Percentiles rank a stretch among this genome's conserved stretches.
Conservation (phyloP, 805 yeast genomes). For the Metschnikowia colocasiae region DNA sequence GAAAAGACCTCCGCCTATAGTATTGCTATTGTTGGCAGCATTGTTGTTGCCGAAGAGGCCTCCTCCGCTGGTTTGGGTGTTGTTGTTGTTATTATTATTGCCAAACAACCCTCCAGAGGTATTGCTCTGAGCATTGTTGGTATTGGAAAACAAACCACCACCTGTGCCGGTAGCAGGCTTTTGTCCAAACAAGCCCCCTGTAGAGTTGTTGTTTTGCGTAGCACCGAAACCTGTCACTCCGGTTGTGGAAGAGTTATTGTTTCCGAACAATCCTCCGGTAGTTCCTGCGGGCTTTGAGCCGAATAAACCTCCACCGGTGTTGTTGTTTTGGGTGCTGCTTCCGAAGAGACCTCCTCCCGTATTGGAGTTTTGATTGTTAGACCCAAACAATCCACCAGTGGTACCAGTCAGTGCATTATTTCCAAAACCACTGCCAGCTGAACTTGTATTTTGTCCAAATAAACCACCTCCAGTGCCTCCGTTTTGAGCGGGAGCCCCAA, state of each 20-base stretch:
- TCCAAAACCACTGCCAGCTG: slow-evolving; percentile 12
- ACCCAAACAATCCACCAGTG: slow-evolving; percentile 23
- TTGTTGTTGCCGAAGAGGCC: slow-evolving; percentile 31
- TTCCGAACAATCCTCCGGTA: slow-evolving; percentile 17
- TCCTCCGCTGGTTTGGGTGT: slow-evolving; percentile 10
- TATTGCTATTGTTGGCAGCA: slow-evolving; percentile 15
- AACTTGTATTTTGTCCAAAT: slow-evolving; percentile 15
- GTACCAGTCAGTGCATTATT: slow-evolving; percentile 8
- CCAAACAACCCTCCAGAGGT: slow-evolving; percentile 42
- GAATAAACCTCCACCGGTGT: slow-evolving; percentile 30
- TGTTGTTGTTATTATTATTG: slow-evolving; percentile 14
- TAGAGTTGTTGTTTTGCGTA: slow-evolving; percentile 19
- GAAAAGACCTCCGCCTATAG: slow-evolving; percentile 19
- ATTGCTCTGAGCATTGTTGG: slow-evolving; percentile 7
- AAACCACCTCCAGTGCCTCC: slow-evolving; percentile 11
- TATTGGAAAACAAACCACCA: slow-evolving; percentile 21
- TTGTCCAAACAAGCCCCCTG: slow-evolving; percentile 33
- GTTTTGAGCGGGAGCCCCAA: slow-evolving; percentile 13
- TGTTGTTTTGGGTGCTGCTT: slow-evolving; percentile 15
- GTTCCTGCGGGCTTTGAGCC: slow-evolving; percentile 21
- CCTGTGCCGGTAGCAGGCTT: slow-evolving; percentile 19
- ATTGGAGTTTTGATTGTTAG: slow-evolving; percentile 8
- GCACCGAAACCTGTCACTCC: slow-evolving; percentile 15
- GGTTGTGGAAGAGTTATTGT: slow-evolving; percentile 10
- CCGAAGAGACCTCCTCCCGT: slow-evolving; percentile 15